phyloP scores from a whole-genome alignment of 495 filamentous ascomycete genomes.

The Baudoinia panamericana region DNA sequence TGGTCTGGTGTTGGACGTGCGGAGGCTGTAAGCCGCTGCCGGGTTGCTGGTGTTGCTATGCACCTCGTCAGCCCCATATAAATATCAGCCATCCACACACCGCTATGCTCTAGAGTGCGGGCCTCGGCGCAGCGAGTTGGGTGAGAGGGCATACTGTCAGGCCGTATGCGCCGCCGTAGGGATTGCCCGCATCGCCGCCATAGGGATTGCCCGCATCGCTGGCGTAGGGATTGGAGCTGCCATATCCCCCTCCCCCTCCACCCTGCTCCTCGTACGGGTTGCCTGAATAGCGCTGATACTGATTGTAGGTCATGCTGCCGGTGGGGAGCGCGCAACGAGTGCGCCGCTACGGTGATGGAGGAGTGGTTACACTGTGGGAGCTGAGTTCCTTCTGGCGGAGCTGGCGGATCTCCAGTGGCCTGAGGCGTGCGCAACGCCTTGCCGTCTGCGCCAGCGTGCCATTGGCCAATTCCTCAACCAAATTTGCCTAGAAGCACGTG shows the following conservation, averaged over 20 bases:
- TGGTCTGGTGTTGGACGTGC: slow-evolving; percentile 21
- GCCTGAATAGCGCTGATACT: slow-evolving; percentile 20
- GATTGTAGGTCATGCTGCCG: slow-evolving; percentile 19
- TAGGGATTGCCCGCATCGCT: slow-evolving; percentile 16
- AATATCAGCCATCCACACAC: slow-evolving; percentile 5
- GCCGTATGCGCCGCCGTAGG: slow-evolving; percentile 14
- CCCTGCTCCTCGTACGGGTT: slow-evolving; percentile 20
- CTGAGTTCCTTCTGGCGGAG: too few relatives aligned
- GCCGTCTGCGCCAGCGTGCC: too few relatives aligned
- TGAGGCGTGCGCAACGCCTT: too few relatives aligned
- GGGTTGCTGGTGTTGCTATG: slow-evolving; percentile 21
- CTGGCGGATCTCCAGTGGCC: too few relatives aligned
- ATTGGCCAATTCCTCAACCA: too few relatives aligned
- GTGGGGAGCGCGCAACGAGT: slow-evolving; percentile 1
- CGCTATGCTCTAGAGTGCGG: neutral
- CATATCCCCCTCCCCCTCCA: slow-evolving; percentile 37
- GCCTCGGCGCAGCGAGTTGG: neutral
- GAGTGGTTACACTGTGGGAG: too few relatives aligned
- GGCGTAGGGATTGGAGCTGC: slow-evolving; percentile 29
- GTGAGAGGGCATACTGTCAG: slow-evolving; percentile 11
- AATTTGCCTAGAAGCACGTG: too few relatives aligned
- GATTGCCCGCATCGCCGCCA: slow-evolving; percentile 14
- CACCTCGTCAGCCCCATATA: slow-evolving; percentile 9
- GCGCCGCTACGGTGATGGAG: too few relatives aligned
- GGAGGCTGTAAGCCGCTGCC: slow-evolving; percentile 17